Evolutionary conservation across 1,284 basidiomycete genomes (phyloP).

Genomic region (Ganoderma lingzhi): DNA sequence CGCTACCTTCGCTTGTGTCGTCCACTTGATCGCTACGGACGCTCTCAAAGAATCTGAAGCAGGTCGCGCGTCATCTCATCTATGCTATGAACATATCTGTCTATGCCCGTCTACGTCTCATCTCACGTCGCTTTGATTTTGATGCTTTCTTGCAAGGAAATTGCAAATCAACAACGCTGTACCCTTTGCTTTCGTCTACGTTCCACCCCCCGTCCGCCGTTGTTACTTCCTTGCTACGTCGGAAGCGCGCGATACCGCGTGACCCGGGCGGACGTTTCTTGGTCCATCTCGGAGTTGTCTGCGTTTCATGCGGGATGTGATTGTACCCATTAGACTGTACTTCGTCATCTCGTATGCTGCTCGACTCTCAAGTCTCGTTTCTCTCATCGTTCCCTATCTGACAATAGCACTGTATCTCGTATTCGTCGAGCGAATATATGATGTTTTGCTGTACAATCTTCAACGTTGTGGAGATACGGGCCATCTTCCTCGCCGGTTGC

Average conservation of each 20-base stretch:
- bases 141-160: slow-evolving; percentile 31
- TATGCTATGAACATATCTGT: slow-evolving; percentile 39
- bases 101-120: slow-evolving; percentile 37
- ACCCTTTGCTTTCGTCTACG: slow-evolving; percentile 18
- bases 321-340: slow-evolving; percentile 30
- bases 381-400: slow-evolving; percentile 4
- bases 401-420: slow-evolving; percentile 29
- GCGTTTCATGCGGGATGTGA: slow-evolving; percentile 26
- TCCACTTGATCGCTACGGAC: slow-evolving; percentile 22
- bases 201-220: slow-evolving; percentile 3
- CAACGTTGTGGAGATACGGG: not conserved
- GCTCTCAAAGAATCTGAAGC: slow-evolving; percentile 8
- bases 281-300: slow-evolving; percentile 32
- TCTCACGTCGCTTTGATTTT: slow-evolving; percentile 19
- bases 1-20: slow-evolving; percentile 17
- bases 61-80: slow-evolving; percentile 21
- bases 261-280: slow-evolving; percentile 13
- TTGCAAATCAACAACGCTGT: slow-evolving; percentile 23
- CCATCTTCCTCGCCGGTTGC: not conserved
- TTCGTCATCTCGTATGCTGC: slow-evolving; percentile 35
- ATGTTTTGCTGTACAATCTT: slow-evolving; percentile 18
- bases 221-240: slow-evolving; percentile 1
- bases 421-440: slow-evolving; percentile 41
- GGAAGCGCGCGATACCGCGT: not conserved
- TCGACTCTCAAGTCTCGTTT: slow-evolving; percentile 20